Conservation (phyloP, 805 yeast genomes). For the Wickerhamiella lipophila region DNA sequence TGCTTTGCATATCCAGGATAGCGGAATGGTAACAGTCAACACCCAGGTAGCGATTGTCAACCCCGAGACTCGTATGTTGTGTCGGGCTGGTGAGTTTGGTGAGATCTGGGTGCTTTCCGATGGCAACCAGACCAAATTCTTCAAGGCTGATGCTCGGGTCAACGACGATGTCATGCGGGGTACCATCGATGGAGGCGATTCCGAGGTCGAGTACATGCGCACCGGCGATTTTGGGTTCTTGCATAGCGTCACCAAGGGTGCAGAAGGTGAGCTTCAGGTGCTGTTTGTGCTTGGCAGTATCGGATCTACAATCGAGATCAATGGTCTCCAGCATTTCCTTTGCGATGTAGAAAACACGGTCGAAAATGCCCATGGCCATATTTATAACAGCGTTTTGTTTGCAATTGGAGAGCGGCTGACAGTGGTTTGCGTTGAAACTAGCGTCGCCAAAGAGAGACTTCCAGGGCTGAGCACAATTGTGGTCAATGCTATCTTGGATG, state of each 20-base stretch:
- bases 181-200: conserved; percentile 49
- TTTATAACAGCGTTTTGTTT: conserved; percentile 47
- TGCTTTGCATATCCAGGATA: conserved; percentile 74
- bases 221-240: conserved; percentile 94
- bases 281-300: conserved; percentile 75
- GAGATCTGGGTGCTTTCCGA: conserved; percentile 95
- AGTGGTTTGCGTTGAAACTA: conserved; percentile 54
- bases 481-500: conserved; percentile 62
- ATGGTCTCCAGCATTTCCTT: conserved; percentile 88
- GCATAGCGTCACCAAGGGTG: conserved; percentile 46
- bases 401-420: conserved; percentile 54
- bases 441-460: conserved; percentile 30
- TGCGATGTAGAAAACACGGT: conserved; percentile 65
- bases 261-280: conserved; percentile 50
- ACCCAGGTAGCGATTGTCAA: conserved; percentile 90
- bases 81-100: conserved; percentile 85
- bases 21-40: conserved; percentile 92
- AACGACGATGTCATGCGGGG: conserved; percentile 45
- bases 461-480: conserved; percentile 76
- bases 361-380: conserved; percentile 37
- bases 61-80: conserved; percentile 72
- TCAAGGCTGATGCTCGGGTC: conserved; percentile 41
- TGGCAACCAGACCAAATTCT: conserved; percentile 56
- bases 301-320: conserved; percentile 75
- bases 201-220: conserved; percentile 53